phyloP scores from a whole-genome alignment of 495 filamentous ascomycete species.

The Penicillium arizonense region DNA sequence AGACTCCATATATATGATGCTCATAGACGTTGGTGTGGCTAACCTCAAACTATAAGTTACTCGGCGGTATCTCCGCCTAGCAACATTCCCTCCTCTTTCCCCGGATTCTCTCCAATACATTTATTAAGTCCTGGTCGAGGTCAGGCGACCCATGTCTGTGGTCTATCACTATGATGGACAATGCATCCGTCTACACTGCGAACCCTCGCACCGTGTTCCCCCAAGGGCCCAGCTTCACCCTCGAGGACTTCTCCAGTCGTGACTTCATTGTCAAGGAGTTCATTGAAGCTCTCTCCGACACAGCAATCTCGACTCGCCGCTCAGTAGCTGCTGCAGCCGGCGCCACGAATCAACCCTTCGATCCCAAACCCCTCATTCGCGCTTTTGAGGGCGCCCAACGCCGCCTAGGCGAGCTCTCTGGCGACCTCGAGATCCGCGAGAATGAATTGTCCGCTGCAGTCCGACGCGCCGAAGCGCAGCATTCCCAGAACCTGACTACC shows the following conservation, averaged over 20 bases:
- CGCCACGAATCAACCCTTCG: conserved; percentile 73
- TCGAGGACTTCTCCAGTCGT: conserved; percentile 79
- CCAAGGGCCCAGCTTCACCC: conserved; percentile 73
- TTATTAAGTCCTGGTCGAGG: neutral
- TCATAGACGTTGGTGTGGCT: conserved; percentile 1
- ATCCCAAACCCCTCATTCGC: conserved; percentile 95
- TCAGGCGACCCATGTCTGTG: conserved; percentile 16
- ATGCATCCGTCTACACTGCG: conserved; percentile 29
- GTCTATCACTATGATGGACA: conserved; percentile 35
- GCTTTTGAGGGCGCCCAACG: conserved; percentile 87
- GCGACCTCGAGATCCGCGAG: conserved; percentile 80
- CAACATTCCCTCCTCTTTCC: conserved; percentile 18
- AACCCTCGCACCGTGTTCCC: conserved; percentile 65
- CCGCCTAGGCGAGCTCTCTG: conserved; percentile 75
- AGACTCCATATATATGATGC: neutral
- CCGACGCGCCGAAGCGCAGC: conserved; percentile 86
- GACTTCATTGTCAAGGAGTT: conserved; percentile 99
- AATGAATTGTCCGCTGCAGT: conserved; percentile 88
- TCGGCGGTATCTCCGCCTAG: conserved; percentile 2
- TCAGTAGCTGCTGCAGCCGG: conserved; percentile 47
- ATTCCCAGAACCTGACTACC: conserved; percentile 82
- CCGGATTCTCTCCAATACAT: conserved; percentile 16
- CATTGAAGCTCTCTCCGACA: conserved; percentile 88
- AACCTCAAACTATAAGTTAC: conserved; percentile 4
- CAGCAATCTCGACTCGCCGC: conserved; percentile 73